These are phyloP conservation scores for Apiotrichum porosum DNA, from an alignment of 1,284 basidiomycete species.

Conservation along the genomic window DNA sequence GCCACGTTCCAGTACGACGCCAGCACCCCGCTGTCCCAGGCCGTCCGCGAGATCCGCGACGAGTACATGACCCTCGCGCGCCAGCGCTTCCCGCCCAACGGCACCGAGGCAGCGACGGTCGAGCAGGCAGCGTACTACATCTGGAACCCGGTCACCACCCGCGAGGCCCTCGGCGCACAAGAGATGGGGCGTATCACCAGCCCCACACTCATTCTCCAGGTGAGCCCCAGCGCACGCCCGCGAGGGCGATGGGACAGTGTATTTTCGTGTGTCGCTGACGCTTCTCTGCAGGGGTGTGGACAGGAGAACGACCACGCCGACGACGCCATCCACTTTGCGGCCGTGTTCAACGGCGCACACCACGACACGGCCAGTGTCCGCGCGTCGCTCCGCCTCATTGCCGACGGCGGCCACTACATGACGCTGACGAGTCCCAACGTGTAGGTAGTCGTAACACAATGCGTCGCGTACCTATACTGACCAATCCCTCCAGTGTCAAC, in stretches of 20 bases:
- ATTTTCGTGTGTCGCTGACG: neutral
- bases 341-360: constrained; percentile 3
- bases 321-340: neutral
- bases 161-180: neutral
- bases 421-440: constrained; percentile 21
- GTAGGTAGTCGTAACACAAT: constrained; percentile 7
- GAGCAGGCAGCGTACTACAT: constrained; percentile 7
- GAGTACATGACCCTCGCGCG: constrained; percentile 16
- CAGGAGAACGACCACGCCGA: neutral
- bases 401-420: constrained; percentile 17
- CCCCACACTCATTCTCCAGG: constrained; percentile 19
- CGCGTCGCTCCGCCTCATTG: constrained; percentile 2
- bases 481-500: constrained; percentile 13
- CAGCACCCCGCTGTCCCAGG: constrained; percentile 6
- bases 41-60: constrained; percentile 19
- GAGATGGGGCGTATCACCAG: constrained; percentile 2
- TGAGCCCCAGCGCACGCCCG: no score
- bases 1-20: constrained; percentile 21
- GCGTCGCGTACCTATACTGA: no score
- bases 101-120: constrained; percentile 3
- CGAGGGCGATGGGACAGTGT: no score
- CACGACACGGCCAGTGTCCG: neutral
- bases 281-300: neutral
- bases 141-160: constrained; percentile 5
- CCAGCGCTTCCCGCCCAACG: constrained; percentile 9